Percentiles rank a stretch among this genome's conserved stretches.
phyloP scores from a whole-genome alignment of 441 rosid species.

The Flueggea neowawraea region DNA sequence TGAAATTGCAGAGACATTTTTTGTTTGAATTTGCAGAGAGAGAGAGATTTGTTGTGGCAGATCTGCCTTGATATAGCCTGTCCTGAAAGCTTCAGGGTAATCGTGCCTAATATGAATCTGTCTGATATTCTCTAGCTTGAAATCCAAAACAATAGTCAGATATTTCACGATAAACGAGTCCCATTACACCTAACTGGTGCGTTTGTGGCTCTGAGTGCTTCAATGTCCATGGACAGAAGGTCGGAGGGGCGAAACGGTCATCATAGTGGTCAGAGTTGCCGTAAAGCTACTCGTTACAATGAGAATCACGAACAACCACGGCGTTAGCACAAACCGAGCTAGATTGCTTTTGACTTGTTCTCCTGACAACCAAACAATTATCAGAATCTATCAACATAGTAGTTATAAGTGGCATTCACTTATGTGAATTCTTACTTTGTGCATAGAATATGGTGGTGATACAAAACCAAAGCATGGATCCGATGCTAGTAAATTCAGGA shows the following conservation, averaged over 20 bases:
- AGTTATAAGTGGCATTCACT: background rate
- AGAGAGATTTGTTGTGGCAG: too few relatives aligned
- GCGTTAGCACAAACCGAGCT: conserved; percentile 25
- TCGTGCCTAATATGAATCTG: conserved; percentile 11
- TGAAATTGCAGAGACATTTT: too few relatives aligned
- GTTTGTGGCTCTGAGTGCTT: conserved; percentile 23
- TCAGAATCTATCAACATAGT: too few relatives aligned
- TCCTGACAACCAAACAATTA: conserved; percentile 13
- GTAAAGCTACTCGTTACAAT: conserved; percentile 24
- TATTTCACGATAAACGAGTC: conserved; percentile 26
- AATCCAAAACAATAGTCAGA: conserved; percentile 14
- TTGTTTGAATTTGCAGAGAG: too few relatives aligned
- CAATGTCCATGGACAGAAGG: conserved; percentile 25
- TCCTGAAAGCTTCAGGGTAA: conserved; percentile 18
- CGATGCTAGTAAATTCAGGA: conserved; percentile 17
- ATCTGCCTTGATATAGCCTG: conserved; percentile 20
- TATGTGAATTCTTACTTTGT: conserved; percentile 19
- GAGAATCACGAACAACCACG: conserved; percentile 30
- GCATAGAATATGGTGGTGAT: conserved; percentile 23
- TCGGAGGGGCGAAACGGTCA: conserved; percentile 25
- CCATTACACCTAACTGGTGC: conserved; percentile 30
- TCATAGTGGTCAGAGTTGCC: conserved; percentile 21
- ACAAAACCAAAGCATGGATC: conserved; percentile 25
- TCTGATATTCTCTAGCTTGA: conserved; percentile 18
- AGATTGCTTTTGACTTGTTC: conserved; percentile 18